Percentiles rank a stretch among this genome's conserved stretches.
Evolutionary conservation across 148 eudicot genomes (phyloP).

Genomic region (Oxyria digyna): DNA sequence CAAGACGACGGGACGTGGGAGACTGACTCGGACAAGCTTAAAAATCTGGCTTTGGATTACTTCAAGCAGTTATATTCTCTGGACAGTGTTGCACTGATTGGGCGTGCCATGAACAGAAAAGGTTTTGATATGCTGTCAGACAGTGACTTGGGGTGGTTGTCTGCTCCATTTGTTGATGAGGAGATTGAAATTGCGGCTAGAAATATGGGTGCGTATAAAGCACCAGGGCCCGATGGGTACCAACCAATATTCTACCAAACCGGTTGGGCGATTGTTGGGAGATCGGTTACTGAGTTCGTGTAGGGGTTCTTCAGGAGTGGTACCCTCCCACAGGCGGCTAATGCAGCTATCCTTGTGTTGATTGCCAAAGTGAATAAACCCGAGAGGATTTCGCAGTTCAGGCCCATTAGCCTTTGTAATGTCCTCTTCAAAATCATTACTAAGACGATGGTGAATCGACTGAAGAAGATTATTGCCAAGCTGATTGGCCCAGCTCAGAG

Average conservation of each 20-base stretch:
- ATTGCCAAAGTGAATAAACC: background rate
- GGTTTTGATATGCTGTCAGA: too few relatives aligned
- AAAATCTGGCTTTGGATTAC: background rate
- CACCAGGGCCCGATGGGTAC: background rate
- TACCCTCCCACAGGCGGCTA: background rate
- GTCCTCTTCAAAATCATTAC: background rate
- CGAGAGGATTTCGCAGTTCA: background rate
- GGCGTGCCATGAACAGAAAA: accelerated
- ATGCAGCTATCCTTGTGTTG: too few relatives aligned
- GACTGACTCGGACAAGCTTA: background rate
- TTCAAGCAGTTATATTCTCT: too few relatives aligned
- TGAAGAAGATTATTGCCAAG: background rate
- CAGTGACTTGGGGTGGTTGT: background rate
- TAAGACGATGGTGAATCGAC: background rate
- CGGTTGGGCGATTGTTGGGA: background rate
- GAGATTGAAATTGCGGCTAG: background rate
- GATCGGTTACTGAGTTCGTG: background rate
- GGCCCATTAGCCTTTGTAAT: too few relatives aligned
- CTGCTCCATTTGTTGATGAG: background rate
- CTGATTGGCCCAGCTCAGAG: too few relatives aligned
- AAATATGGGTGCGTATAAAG: background rate
- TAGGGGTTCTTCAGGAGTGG: background rate
- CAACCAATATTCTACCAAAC: background rate
- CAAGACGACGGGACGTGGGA: background rate
- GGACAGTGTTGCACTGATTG: too few relatives aligned